phyloP scores from a whole-genome alignment of 495 filamentous ascomycete species.

The Poronia punctata region DNA sequence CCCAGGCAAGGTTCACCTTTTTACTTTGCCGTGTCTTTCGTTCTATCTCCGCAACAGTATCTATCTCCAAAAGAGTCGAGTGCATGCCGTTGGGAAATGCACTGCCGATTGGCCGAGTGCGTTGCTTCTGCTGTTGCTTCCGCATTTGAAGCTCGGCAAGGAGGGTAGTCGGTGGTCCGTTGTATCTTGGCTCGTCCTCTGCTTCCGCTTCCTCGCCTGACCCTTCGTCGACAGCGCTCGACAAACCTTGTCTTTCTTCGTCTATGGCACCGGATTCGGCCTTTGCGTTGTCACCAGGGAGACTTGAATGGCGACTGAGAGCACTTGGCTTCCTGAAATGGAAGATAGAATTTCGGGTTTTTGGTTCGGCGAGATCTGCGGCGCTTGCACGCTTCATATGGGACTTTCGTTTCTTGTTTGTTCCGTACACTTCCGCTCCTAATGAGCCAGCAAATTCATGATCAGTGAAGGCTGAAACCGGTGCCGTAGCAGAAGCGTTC shows the following conservation, averaged over 20 bases:
- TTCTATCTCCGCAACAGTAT: conserved; percentile 83
- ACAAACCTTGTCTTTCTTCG: conserved; percentile 19
- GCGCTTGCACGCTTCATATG: conserved; percentile 20
- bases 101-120: conserved; percentile 60
- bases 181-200: conserved; percentile 39
- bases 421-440: conserved; percentile 58
- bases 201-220: conserved; percentile 35
- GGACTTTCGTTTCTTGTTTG: conserved; percentile 36
- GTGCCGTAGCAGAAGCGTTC: conserved; percentile 86
- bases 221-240: conserved; percentile 25
- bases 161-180: conserved; percentile 77
- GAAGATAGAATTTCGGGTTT: conserved; percentile 32
- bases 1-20: conserved; percentile 84
- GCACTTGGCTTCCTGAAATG: conserved; percentile 26
- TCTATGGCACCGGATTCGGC: conserved; percentile 25
- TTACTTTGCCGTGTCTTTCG: conserved; percentile 65
- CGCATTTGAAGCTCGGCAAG: conserved; percentile 87
- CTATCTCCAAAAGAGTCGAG: conserved; percentile 83
- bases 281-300: conserved; percentile 16
- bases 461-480: conserved; percentile 91
- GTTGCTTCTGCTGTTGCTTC: conserved; percentile 72
- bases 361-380: conserved; percentile 18
- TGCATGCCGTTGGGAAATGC: conserved; percentile 71
- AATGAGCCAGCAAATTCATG: conserved; percentile 75
- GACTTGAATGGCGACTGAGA: conserved; percentile 18